Percentiles rank a stretch among this genome's conserved stretches.
phyloP scores from a whole-genome alignment of 257 asterid genomes.

The Sherardia arvensis region DNA sequence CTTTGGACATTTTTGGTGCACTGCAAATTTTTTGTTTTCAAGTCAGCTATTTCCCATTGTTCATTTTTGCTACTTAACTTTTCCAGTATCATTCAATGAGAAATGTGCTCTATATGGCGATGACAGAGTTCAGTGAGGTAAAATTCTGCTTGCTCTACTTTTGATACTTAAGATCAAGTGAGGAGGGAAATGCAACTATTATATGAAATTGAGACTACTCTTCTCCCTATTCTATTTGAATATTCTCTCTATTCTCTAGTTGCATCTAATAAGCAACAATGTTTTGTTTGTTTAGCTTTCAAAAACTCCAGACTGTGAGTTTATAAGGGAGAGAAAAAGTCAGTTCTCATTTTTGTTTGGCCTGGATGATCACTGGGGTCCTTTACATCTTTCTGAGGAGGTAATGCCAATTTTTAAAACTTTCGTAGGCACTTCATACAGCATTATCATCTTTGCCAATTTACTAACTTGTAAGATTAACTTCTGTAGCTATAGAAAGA shows the following conservation, averaged over 20 bases:
- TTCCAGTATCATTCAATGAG: conserved; percentile 67
- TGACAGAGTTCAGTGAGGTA: conserved; percentile 79
- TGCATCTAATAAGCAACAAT: not conserved
- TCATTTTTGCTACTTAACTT: conserved; percentile 6
- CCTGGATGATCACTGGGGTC: conserved; percentile 91
- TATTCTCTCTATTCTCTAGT: not conserved
- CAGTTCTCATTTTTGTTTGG: conserved; percentile 73
- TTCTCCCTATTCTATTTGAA: not conserved
- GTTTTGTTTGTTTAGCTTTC: conserved; percentile 36
- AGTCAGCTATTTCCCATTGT: not conserved
- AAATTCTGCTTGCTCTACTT: conserved; percentile 3
- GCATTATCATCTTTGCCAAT: not conserved
- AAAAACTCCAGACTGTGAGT: conserved; percentile 60
- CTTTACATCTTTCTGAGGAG: conserved; percentile 68
- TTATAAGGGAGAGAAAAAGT: conserved; percentile 45
- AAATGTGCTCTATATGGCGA: conserved; percentile 75
- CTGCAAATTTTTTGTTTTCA: too few relatives aligned
- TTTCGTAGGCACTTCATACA: too few relatives aligned
- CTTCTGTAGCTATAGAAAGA: not conserved
- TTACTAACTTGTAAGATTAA: too few relatives aligned
- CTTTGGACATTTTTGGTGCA: too few relatives aligned
- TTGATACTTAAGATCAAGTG: not conserved
- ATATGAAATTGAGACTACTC: not conserved
- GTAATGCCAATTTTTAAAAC: conserved; percentile 24
- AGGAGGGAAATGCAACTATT: not conserved